Percentiles rank a stretch among this genome's conserved stretches.
phyloP scores from a whole-genome alignment of 1,139 yeast genomes.

The Diutina catenulata region DNA sequence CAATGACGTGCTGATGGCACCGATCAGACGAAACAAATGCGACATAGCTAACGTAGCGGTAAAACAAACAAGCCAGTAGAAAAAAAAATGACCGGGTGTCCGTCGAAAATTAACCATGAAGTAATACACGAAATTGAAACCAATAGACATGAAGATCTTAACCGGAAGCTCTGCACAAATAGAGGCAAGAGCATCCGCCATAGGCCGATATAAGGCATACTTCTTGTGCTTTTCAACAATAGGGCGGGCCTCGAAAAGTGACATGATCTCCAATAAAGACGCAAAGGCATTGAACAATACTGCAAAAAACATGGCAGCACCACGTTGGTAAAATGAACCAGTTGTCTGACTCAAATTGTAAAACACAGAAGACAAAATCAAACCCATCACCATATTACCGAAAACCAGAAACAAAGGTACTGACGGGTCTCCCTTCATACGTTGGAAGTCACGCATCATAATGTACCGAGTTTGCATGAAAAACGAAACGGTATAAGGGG shows the following conservation, averaged over 20 bases:
- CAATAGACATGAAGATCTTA: constrained; percentile 40
- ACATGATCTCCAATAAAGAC: constrained; percentile 60
- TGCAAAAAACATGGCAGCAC: constrained; percentile 64
- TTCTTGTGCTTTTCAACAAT: constrained; percentile 72
- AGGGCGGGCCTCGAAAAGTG: constrained; percentile 64
- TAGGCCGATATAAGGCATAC: constrained; percentile 65
- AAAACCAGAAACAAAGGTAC: constrained; percentile 10
- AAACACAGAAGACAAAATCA: constrained; percentile 11
- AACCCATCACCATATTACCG: constrained; percentile 11
- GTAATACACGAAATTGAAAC: constrained; percentile 52
- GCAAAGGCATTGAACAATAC: constrained; percentile 68
- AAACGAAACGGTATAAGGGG: constrained; percentile 11
- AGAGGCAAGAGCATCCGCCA: constrained; percentile 67
- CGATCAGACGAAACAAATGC: constrained; percentile 60
- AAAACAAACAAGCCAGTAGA: constrained; percentile 43
- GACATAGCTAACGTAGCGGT: constrained; percentile 54
- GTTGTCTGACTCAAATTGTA: constrained; percentile 9
- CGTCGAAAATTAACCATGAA: constrained; percentile 60
- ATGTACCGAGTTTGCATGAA: constrained; percentile 10
- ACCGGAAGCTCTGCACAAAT: constrained; percentile 58
- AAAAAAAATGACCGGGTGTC: constrained; percentile 58
- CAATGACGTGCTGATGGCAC: constrained; percentile 47
- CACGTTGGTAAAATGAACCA: constrained; percentile 23
- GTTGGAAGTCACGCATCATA: constrained; percentile 9
- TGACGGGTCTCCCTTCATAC: constrained; percentile 11